phyloP scores from a whole-genome alignment of 2,329 filamentous ascomycete species.

The Arachnomyces sp. region DNA sequence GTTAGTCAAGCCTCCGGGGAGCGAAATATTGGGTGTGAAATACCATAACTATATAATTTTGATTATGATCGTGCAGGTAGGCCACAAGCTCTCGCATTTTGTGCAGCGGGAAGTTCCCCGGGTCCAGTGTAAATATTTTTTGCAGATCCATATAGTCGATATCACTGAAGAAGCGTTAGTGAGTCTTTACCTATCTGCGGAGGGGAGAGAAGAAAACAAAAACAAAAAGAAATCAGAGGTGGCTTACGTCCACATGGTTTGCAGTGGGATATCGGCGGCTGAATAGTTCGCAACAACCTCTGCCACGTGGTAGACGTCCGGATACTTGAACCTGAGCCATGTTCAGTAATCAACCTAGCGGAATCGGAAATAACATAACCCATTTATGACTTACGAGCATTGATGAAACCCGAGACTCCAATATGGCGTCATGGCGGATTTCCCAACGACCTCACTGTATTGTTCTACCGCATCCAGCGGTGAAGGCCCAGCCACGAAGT shows the following conservation, averaged over 20 bases:
- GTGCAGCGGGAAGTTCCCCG: slow-evolving; percentile 13
- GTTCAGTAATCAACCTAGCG: background rate
- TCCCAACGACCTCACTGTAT: slow-evolving; percentile 49
- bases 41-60: slow-evolving; percentile 64
- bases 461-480: slow-evolving; percentile 52
- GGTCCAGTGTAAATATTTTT: slow-evolving; percentile 30
- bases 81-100: slow-evolving; percentile 53
- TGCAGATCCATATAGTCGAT: slow-evolving; percentile 35
- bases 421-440: slow-evolving; percentile 56
- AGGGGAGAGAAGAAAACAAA: slow-evolving; percentile 9
- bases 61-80: slow-evolving; percentile 53
- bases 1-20: background rate
- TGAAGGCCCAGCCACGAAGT: slow-evolving; percentile 53
- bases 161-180: slow-evolving; percentile 12
- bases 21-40: too few species aligned
- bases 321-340: slow-evolving; percentile 50
- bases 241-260: slow-evolving; percentile 36
- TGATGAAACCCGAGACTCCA: slow-evolving; percentile 49
- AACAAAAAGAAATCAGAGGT: slow-evolving; percentile 9
- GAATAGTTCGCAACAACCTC: slow-evolving; percentile 38
- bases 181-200: background rate
- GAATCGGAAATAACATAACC: slow-evolving; percentile 1
- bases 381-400: slow-evolving; percentile 6
- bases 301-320: slow-evolving; percentile 37
- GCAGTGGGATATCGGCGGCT: slow-evolving; percentile 33